Evolutionary conservation across 164 flowering plant species (phyloP), one percentile per base, ranked within the genome.

Genomic region (Tetrastigma voinierianum): DNA sequence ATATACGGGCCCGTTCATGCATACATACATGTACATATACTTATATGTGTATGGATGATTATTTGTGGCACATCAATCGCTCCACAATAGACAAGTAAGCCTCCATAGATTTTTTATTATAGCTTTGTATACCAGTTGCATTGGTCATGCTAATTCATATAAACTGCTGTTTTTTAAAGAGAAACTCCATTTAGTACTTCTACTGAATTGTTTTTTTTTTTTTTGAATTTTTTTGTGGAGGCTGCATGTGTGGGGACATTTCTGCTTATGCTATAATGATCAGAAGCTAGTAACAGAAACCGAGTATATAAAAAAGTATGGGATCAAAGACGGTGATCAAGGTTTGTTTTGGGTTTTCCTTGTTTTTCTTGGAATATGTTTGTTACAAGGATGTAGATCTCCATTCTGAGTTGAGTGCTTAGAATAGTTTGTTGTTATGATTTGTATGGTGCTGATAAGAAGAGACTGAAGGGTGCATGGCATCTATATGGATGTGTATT

Each of bases 231-330:
- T 20, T 53, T 61, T 25, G 17, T 83, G 78, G 43, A 91, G 97
- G 97, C 68, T 84, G 15, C 93, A 87, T 70, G 90, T 91, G 2
- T 93, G 98, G 97, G 85, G 90, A 3, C 96, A 87, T 70, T 93
- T 93, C 74, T 93, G 98, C 81, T 73, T 93, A 49, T 79, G 76
- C 68, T 90, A 73, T 74, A 74, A 80, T 16, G 87, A 85, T 56
- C 77, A 79, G 62, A 89, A 86, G 81, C 81, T 91, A 47, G 20
- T 88, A 17, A 63, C 47, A 44, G 91, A 89, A 65, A 78, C 71
- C 16, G 85, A 72, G 9, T 46, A 56, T 51, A 74, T 93, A 40
- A 62, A 60, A 20, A 21, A 66, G 67, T 80, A 77, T 60, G 90
- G 88, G 64, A 79, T 93, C 71, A 84, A 69, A 69, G 97, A 93